Evolutionary conservation across 768 basidiomycete species (phyloP).

Genomic region (Tubosaeta sp.): DNA sequence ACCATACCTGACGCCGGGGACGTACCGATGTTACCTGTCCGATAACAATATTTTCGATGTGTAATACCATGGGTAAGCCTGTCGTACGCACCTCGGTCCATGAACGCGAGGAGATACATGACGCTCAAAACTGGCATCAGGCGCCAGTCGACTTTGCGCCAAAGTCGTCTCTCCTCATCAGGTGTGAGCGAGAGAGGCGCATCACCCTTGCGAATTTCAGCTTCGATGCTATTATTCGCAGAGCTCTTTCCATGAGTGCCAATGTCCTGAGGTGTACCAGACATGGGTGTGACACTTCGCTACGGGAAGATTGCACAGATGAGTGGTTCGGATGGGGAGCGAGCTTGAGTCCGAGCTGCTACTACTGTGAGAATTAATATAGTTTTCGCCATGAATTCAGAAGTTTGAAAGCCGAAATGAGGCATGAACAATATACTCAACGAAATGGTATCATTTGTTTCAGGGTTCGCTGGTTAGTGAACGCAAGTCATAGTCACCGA

Average conservation of each 20-base stretch:
- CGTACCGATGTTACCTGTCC: background rate
- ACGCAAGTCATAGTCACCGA: too few relatives aligned
- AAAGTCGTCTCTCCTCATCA: conserved; percentile 49
- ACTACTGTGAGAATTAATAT: too few relatives aligned
- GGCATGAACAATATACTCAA: too few relatives aligned
- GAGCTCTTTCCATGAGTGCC: background rate
- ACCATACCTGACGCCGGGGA: too few relatives aligned
- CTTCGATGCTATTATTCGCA: too few relatives aligned
- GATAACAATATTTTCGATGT: background rate
- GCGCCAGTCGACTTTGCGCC: conserved; percentile 53
- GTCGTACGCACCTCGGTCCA: conserved; percentile 53
- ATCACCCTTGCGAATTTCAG: background rate
- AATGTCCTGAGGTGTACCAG: background rate
- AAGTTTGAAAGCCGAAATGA: too few relatives aligned
- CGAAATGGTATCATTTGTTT: too few relatives aligned
- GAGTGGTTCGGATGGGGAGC: too few relatives aligned
- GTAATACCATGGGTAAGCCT: too few relatives aligned
- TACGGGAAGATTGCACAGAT: background rate
- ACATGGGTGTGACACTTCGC: background rate
- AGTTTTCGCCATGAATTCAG: too few relatives aligned
- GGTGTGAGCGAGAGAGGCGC: conserved; percentile 1
- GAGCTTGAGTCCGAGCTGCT: too few relatives aligned
- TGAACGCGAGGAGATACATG: conserved; percentile 59
- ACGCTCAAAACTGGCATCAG: conserved; percentile 54
- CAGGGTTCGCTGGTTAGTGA: too few relatives aligned